These are phyloP conservation scores for Thinopyrum obtusiflorum DNA, from an alignment of 202 grass and related monocot species.

Conservation along the genomic window DNA sequence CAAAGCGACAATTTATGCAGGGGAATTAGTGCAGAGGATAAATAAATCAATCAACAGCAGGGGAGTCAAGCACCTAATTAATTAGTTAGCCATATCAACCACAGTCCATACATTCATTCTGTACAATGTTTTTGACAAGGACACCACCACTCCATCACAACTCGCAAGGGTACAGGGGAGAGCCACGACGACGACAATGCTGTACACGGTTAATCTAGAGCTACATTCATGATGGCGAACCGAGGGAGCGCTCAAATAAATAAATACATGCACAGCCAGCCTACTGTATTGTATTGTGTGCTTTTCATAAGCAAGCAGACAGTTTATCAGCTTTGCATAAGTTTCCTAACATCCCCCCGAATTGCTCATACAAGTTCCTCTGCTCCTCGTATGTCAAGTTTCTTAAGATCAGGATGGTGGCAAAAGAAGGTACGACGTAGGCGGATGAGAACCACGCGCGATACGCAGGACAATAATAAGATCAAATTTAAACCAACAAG, in stretches of 20 bases:
- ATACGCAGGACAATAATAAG: background rate
- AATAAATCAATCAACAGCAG: background rate
- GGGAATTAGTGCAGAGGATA: background rate
- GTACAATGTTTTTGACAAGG: slow-evolving; percentile 7
- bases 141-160: background rate
- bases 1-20: no score
- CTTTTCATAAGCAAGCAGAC: background rate
- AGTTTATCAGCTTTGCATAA: slow-evolving; percentile 43
- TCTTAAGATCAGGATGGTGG: slow-evolving; percentile 45
- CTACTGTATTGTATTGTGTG: background rate
- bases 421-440: background rate
- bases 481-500: background rate
- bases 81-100: background rate
- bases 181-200: background rate
- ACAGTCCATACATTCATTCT: background rate
- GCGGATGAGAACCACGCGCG: background rate
- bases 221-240: background rate
- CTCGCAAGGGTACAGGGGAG: background rate
- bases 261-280: background rate
- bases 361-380: slow-evolving; percentile 62
- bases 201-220: background rate
- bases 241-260: no score
- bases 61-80: background rate
- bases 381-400: slow-evolving; percentile 82
- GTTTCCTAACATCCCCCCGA: slow-evolving; percentile 60